Evolutionary conservation across 345 rosid species (phyloP).

Genomic region (Theobroma cacao): DNA sequence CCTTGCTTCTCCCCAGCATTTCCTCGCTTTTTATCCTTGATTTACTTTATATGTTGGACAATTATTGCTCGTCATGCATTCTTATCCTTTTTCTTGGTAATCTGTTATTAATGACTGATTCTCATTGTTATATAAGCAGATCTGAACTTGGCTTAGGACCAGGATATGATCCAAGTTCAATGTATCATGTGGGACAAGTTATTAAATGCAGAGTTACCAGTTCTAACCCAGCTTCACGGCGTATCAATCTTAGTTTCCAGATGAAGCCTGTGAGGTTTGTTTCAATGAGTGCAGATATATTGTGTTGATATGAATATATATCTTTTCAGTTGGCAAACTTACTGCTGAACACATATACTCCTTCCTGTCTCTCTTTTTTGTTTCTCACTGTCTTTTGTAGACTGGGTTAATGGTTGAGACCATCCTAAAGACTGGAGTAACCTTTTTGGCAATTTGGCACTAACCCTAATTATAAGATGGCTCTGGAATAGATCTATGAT

Average conservation of each 20-base stretch:
- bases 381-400: background rate
- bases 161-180: constrained; percentile 61
- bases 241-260: constrained; percentile 79
- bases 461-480: no score
- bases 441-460: background rate
- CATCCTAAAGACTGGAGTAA: background rate
- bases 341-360: background rate
- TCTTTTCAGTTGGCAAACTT: background rate
- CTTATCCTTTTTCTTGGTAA: constrained; percentile 12
- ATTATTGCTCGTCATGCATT: background rate
- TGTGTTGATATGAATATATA: background rate
- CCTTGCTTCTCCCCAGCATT: background rate
- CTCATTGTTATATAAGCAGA: constrained; percentile 46
- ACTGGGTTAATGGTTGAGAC: background rate
- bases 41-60: constrained; percentile 1
- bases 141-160: constrained; percentile 86
- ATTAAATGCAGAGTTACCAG: constrained; percentile 86
- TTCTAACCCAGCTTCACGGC: constrained; percentile 60
- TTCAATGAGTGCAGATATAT: constrained; percentile 9
- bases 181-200: constrained; percentile 90
- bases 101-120: no score
- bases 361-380: background rate
- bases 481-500: no score
- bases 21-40: background rate
- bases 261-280: constrained; percentile 77